A percentile compares a stretch with the other conserved stretches of the same genome.
Evolutionary conservation across 2,329 filamentous ascomycete species (phyloP).

Genomic region (Bimuria novae-zelandiae): DNA sequence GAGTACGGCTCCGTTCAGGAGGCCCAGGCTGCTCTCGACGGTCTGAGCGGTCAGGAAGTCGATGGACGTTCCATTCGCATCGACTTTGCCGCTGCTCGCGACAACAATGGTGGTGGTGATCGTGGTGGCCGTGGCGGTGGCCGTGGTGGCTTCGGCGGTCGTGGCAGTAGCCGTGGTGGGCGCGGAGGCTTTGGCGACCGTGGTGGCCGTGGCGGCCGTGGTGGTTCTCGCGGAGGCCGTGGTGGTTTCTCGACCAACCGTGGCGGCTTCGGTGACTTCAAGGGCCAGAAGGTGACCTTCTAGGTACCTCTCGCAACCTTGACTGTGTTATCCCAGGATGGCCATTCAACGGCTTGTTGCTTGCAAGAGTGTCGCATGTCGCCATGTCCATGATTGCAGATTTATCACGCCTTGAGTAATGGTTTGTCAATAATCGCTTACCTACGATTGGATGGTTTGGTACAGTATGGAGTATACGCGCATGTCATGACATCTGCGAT

Average conservation of each 20-base stretch:
- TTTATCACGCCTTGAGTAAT: not conserved
- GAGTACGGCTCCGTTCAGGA: constrained; percentile 82
- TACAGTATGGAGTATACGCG: constrained; percentile 3
- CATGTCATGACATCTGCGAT: constrained; percentile 1
- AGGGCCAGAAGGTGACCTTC: constrained; percentile 81
- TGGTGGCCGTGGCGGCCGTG: constrained; percentile 51
- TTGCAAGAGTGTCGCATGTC: not conserved
- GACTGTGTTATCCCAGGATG: not conserved
- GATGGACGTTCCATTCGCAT: constrained; percentile 77
- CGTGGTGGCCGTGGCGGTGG: constrained; percentile 58
- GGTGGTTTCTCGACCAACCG: constrained; percentile 41
- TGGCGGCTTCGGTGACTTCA: constrained; percentile 68
- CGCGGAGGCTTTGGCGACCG: constrained; percentile 57
- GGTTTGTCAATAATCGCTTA: not conserved
- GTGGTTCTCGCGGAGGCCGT: constrained; percentile 53
- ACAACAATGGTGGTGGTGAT: constrained; percentile 60
- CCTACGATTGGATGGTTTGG: not conserved
- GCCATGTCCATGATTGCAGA: too few species aligned
- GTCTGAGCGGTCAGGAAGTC: constrained; percentile 73
- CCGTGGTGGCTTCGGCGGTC: constrained; percentile 55
- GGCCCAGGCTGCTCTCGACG: constrained; percentile 73
- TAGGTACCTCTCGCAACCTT: constrained; percentile 21
- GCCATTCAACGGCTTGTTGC: not conserved
- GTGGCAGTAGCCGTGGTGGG: constrained; percentile 56
- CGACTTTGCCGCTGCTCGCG: constrained; percentile 75